Evolutionary conservation across 148 eudicot species (phyloP), one percentile per base, ranked within the genome.

Genomic region (Arbutus unedo): DNA sequence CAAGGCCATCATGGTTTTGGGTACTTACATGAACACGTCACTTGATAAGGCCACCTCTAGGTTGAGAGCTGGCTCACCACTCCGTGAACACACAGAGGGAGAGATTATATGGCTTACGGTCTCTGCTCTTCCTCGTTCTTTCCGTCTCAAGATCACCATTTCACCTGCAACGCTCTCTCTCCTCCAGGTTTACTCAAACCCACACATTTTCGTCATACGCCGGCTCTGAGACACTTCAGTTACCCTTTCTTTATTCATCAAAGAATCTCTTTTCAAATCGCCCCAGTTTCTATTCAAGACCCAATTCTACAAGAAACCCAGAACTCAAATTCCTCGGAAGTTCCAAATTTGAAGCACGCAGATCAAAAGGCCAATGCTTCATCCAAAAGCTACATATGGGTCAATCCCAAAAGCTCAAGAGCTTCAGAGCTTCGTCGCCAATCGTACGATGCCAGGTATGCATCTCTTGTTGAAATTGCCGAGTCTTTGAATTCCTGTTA

Each of bases 361-460:
- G 78, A 87, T 74, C 71, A 72, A 25, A 78, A 84, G 77, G 23
- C 59, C 60, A 55, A 6, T 5, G 54, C 83, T 50, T 72, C 82
- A 8, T 74, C 90, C 2, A 91, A 89, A 81, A 79, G 60, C 73
- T 79, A 84, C 82, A 73, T 91, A 5, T 95, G 98, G 98, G 93
- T 95, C 82, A 93, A 95, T 80, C 98, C 98, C 57, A 90, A 82
- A 3, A 89, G 92, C 83, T 90, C 93, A 81, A 85, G 90, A 84
- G 94, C 98, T 50, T 66, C 92, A 0, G 80, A 86, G 57, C 87
- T 89, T 18, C 89, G 87, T 45, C 83, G 81, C 38, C 83, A 81
- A 19, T 89, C 98, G 0, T 85, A 90, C 79, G 88, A 93, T 74
- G 78, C 83, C 45, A 93, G 93, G 95, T 93, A 91, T 80, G 75